Evolutionary conservation across 2,329 filamentous ascomycete genomes (phyloP), one percentile per base, ranked within the genome.

Genomic region (Trichoderma aggressivum): DNA sequence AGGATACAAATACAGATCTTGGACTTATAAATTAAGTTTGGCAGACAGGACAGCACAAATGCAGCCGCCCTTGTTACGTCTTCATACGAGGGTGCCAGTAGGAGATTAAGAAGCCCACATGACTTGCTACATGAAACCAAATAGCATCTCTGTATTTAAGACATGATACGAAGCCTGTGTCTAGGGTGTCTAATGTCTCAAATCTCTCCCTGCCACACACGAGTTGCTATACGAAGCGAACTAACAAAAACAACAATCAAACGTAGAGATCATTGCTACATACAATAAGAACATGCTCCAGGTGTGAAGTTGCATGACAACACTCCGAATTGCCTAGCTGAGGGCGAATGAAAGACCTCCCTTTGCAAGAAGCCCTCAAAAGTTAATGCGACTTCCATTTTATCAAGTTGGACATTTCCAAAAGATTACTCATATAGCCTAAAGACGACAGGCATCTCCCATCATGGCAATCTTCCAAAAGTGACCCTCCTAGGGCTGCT

Each of bases 191-290:
- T 12, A 16, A 65, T 65, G 30, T 65, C 62, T 28, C 28, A n/a
- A 26, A 26, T 18, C 28, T 53, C 61, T 53, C 61, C 60, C 28
- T 64, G 43, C 36, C 11, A 50, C 11, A n/a, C n/a, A 64, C 5
- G 26, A 6, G 50, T 55, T 7, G 16, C 11, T 21, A 18, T 8
- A 28, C 16, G 53, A 55, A 55, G 28, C 18, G 36, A 3, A n/a
- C 6, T 8, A 32, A 11, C n/a, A 24, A 50, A 21, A 24, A 21
- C 47, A 24, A 24, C n/a, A 50, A 14, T 2, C 11, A 50, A 50
- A 21, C 10, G n/a, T 12, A 21, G 4, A 12, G 1, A n/a, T 6
- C 4, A 6, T 21, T 50, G 10, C 43, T 47, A 47, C 10, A 3
- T 47, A 47, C 4, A 47, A 12, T 21, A 21, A 47, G 43, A 21